phyloP scores from a whole-genome alignment of 2,329 filamentous ascomycete species.

The Aspergillus awamori region DNA sequence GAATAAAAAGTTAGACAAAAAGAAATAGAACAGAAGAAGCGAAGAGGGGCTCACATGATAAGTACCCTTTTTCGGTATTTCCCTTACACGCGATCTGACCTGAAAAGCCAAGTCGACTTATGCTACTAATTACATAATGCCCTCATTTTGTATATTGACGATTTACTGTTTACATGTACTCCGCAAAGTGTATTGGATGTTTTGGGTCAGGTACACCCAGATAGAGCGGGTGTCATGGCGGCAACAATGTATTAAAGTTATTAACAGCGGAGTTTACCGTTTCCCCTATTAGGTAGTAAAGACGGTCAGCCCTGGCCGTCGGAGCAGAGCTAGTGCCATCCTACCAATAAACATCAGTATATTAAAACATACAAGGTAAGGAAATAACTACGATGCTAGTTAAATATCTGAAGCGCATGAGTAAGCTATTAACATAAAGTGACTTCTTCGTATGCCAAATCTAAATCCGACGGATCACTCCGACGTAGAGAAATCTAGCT shows the following conservation, averaged over 20 bases:
- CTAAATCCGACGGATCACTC: not conserved
- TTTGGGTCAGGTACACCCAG: not conserved
- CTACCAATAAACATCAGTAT: too few species aligned
- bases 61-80: not conserved
- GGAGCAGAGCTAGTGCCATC: not conserved
- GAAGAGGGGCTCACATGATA: not conserved
- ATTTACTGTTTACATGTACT: not conserved
- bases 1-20: not conserved
- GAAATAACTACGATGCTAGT: not conserved
- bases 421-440: not conserved
- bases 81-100: not conserved
- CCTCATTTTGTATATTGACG: not conserved
- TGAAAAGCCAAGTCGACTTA: not conserved
- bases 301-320: not conserved
- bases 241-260: conserved; percentile 6
- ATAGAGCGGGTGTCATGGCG: not conserved
- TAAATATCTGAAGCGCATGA: not conserved
- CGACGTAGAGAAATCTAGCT: not conserved
- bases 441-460: not conserved
- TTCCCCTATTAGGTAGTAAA: not conserved
- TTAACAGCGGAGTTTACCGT: conserved; percentile 7
- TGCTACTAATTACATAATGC: too few species aligned
- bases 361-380: too few species aligned
- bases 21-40: not conserved
- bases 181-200: not conserved